phyloP scores from a whole-genome alignment of 768 basidiomycete genomes.

The Mycena filopes region DNA sequence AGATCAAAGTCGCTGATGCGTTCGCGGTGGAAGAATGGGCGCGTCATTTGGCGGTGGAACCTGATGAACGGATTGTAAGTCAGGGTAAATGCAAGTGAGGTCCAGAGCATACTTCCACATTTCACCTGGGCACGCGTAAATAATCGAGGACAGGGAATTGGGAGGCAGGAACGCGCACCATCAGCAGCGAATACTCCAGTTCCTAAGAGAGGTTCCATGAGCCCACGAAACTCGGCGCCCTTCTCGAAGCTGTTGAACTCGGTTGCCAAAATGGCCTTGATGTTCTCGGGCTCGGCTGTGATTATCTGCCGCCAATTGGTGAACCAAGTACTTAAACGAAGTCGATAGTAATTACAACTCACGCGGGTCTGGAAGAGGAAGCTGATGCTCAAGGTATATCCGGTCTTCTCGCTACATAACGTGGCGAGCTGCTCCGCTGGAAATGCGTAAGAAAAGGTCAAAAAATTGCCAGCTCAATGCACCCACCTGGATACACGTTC shows the following conservation, averaged over 20 bases:
- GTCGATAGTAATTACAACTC: background rate
- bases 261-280: conserved; percentile 60
- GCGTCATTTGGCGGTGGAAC: conserved; percentile 73
- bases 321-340: background rate
- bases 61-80: conserved; percentile 38
- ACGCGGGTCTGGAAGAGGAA: conserved; percentile 25
- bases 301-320: conserved; percentile 43
- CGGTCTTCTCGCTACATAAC: background rate
- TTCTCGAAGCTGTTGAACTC: conserved; percentile 59
- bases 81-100: too few relatives aligned
- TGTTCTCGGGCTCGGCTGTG: conserved; percentile 57
- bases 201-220: conserved; percentile 54
- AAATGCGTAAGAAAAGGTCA: too few relatives aligned
- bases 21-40: conserved; percentile 76
- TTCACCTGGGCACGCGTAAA: conserved; percentile 39
- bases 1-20: conserved; percentile 71
- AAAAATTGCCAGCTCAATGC: too few relatives aligned
- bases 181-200: conserved; percentile 72
- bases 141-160: too few relatives aligned
- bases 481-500: conserved; percentile 27
- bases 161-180: conserved; percentile 43
- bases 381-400: conserved; percentile 18
- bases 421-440: conserved; percentile 1
- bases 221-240: conserved; percentile 39
- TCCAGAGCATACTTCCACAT: conserved; percentile 69